phyloP scores from a whole-genome alignment of 2,329 filamentous ascomycete species.

The Aspergillus arachidicola region DNA sequence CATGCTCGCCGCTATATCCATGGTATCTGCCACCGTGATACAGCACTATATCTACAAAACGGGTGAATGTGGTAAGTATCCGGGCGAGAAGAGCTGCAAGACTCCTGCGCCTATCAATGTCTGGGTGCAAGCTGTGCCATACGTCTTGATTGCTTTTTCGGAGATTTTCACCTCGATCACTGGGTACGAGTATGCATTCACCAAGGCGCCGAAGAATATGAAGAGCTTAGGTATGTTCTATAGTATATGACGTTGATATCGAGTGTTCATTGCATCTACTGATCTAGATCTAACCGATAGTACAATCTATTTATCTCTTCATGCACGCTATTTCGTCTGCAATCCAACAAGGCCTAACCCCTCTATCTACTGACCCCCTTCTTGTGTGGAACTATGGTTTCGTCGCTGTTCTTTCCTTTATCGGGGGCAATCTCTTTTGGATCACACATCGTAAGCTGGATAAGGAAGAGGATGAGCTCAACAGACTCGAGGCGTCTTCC shows the following conservation, averaged over 20 bases:
- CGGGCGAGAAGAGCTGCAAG: conserved; percentile 49
- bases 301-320: conserved; percentile 67
- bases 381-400: conserved; percentile 73
- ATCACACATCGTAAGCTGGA: conserved; percentile 66
- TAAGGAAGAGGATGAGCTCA: conserved; percentile 68
- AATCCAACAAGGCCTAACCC: conserved; percentile 67
- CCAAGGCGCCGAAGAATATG: conserved; percentile 78
- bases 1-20: conserved; percentile 49
- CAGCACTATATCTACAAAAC: conserved; percentile 60
- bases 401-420: conserved; percentile 63
- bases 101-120: conserved; percentile 64
- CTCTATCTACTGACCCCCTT: conserved; percentile 64
- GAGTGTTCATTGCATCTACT: conserved; percentile 23
- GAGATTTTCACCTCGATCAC: conserved; percentile 62
- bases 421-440: conserved; percentile 69
- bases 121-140: conserved; percentile 54
- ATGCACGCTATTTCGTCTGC: conserved; percentile 70
- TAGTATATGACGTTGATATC: not conserved
- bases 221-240: conserved; percentile 63
- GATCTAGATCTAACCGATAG: conserved; percentile 29
- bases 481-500: conserved; percentile 42
- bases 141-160: conserved; percentile 57
- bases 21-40: conserved; percentile 54
- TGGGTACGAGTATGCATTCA: conserved; percentile 73
- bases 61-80: conserved; percentile 60